phyloP scores from a whole-genome alignment of 108 stramenopile genomes.

The Chaetoceros tenuissimus region DNA sequence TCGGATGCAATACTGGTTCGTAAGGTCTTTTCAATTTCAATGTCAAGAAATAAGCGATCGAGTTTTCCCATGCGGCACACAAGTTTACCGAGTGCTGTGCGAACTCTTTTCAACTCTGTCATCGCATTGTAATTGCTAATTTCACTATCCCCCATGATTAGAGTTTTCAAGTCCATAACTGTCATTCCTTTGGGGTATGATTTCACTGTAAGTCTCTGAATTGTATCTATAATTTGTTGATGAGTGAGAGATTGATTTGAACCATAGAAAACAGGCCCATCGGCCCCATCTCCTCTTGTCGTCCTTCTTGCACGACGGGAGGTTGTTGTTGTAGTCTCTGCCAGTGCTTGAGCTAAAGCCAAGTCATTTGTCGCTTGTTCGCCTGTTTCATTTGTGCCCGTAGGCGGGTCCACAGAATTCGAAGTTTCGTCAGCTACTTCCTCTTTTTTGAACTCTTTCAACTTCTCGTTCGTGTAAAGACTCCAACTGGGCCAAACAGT shows the following conservation, averaged over 20 bases:
- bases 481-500: constrained; percentile 39
- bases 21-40: constrained; percentile 32
- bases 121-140: constrained; percentile 42
- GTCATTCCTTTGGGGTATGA: constrained; percentile 34
- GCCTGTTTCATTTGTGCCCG: background rate
- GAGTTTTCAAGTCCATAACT: constrained; percentile 28
- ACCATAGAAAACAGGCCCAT: constrained; percentile 63
- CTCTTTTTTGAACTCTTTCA: background rate
- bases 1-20: constrained; percentile 23
- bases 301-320: constrained; percentile 3
- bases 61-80: constrained; percentile 61
- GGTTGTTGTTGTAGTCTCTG: background rate
- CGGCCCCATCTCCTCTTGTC: constrained; percentile 12
- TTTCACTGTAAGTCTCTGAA: constrained; percentile 41
- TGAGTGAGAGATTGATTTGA: constrained; percentile 54
- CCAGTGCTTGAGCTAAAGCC: constrained; percentile 20
- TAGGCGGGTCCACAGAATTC: background rate
- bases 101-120: constrained; percentile 51
- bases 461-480: constrained; percentile 4
- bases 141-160: constrained; percentile 32
- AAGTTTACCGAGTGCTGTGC: constrained; percentile 59
- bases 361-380: constrained; percentile 11
- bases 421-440: background rate
- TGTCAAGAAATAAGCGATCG: constrained; percentile 21
- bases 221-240: constrained; percentile 59